phyloP scores from a whole-genome alignment of 108 stramenopile genomes.

The Aurantiochytrium sp. region DNA sequence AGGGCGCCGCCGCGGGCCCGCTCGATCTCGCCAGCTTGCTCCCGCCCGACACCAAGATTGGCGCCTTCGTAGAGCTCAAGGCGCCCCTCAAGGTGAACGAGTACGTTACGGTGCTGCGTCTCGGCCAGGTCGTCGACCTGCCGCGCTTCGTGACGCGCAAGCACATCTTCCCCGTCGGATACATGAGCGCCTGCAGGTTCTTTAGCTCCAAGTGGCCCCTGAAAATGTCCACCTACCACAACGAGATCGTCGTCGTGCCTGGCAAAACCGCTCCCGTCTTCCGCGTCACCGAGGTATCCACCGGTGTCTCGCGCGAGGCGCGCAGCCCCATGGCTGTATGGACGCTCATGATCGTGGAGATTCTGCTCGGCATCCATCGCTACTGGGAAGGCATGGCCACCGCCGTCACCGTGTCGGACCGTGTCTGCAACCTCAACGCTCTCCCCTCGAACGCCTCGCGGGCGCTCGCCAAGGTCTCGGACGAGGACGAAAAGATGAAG shows the following conservation, averaged over 20 bases:
- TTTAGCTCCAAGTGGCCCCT: background rate
- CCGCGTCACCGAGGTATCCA: background rate
- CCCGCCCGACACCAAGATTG: background rate
- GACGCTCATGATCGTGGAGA: conserved; percentile 21
- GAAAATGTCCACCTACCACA: background rate
- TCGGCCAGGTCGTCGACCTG: background rate
- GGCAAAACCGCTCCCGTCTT: background rate
- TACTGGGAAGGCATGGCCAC: background rate
- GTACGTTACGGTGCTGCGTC: background rate
- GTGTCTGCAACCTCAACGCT: background rate
- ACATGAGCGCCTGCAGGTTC: background rate
- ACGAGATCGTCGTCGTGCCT: background rate
- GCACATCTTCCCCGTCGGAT: background rate
- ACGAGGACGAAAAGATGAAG: conserved; percentile 9
- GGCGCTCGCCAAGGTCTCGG: background rate
- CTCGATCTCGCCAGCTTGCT: background rate
- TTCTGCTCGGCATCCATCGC: background rate
- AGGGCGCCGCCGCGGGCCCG: background rate
- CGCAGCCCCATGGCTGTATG: background rate
- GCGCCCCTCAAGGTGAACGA: background rate
- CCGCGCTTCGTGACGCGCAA: conserved; percentile 1
- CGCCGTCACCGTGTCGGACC: background rate
- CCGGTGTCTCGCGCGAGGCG: background rate
- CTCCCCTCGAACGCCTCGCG: conserved; percentile 19
- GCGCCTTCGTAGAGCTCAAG: background rate